Evolutionary conservation across 148 eudicot species (phyloP).

Genomic region (Vaccinium macrocarpon): DNA sequence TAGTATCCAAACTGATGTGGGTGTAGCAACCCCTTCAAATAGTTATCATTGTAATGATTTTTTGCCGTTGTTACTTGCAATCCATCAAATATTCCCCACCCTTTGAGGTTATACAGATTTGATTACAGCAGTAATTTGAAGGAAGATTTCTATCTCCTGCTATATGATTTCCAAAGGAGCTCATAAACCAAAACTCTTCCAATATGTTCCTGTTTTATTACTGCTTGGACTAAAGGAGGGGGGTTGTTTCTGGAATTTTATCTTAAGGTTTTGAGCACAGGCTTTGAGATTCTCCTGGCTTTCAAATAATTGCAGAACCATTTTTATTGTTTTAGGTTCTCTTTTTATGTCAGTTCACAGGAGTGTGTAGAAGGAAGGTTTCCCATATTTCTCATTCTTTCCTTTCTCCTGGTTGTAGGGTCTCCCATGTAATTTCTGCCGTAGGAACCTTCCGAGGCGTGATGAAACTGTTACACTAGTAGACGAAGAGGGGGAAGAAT

Average conservation of each 20-base stretch:
- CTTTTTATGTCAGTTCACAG: not conserved
- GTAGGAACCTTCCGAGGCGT: conserved; percentile 44
- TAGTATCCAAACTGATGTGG: not conserved
- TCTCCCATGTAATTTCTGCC: conserved; percentile 48
- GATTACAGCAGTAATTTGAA: no score
- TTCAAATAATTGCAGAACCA: not conserved
- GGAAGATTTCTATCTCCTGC: not conserved
- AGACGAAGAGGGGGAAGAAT: conserved; percentile 73
- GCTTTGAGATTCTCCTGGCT: not conserved
- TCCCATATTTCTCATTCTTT: not conserved
- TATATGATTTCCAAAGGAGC: not conserved
- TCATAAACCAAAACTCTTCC: not conserved
- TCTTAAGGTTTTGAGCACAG: not conserved
- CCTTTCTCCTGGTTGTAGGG: conserved; percentile 30
- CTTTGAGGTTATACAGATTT: no score
- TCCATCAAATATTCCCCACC: no score
- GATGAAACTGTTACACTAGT: conserved; percentile 66
- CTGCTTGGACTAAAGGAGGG: not conserved
- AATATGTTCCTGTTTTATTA: not conserved
- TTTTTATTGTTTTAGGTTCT: not conserved
- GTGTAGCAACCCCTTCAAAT: not conserved
- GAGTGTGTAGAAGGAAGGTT: not conserved
- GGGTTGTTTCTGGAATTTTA: no score
- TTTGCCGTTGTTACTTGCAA: no score
- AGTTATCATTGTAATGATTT: not conserved